Evolutionary conservation across 2,329 filamentous ascomycete genomes (phyloP).

Genomic region (Beauveria sp.): DNA sequence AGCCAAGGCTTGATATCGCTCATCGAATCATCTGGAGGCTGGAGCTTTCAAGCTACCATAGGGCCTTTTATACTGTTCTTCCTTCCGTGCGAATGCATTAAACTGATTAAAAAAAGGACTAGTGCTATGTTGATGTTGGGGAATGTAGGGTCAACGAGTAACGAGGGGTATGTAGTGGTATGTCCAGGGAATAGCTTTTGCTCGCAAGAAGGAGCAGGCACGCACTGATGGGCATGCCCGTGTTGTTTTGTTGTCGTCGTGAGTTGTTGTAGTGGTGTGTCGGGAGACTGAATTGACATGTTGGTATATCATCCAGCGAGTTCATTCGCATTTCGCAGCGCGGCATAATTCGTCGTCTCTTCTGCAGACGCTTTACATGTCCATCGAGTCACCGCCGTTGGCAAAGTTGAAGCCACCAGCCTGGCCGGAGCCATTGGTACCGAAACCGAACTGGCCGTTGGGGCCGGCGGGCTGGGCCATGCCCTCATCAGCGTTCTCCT

Average conservation of each 20-base stretch:
- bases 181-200: constrained; percentile 5
- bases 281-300: not conserved
- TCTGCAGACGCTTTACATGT: constrained; percentile 43
- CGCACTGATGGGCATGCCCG: not conserved
- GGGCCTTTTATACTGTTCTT: constrained; percentile 28
- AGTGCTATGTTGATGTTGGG: constrained; percentile 25
- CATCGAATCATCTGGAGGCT: constrained; percentile 32
- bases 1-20: constrained; percentile 2
- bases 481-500: constrained; percentile 79
- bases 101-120: constrained; percentile 29
- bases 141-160: constrained; percentile 13
- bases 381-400: constrained; percentile 58
- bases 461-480: constrained; percentile 62
- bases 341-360: not conserved
- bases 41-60: constrained; percentile 61
- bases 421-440: constrained; percentile 53
- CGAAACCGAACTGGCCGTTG: constrained; percentile 74
- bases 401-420: constrained; percentile 92
- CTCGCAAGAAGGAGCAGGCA: constrained; percentile 3
- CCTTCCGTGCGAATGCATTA: constrained; percentile 25
- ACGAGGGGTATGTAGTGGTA: constrained; percentile 16
- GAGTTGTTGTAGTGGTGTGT: constrained; percentile 1
- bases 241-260: constrained; percentile 3
- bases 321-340: constrained; percentile 2
- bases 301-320: not conserved